Evolutionary conservation across 2,329 filamentous ascomycete genomes (phyloP), one percentile per base, ranked within the genome.

Genomic region (Hymenotorrendiella dingleyae): DNA sequence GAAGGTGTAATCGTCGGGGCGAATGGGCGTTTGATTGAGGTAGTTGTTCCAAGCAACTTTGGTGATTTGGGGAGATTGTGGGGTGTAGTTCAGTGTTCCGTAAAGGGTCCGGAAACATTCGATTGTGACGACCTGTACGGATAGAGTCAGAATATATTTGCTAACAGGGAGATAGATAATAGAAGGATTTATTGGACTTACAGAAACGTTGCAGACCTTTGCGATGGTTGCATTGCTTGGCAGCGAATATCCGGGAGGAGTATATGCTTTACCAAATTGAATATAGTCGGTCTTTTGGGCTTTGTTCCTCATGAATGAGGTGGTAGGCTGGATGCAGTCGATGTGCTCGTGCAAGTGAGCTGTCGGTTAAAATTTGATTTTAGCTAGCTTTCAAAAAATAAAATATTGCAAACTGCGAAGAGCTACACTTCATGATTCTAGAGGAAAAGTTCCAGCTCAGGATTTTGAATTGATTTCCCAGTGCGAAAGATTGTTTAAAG

Each of bases 161-260:
- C n/a, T n/a, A n/a, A n/a, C n/a, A n/a, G n/a, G n/a, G n/a, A n/a
- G n/a, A n/a, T n/a, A n/a, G n/a, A n/a, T n/a, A n/a, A n/a, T n/a
- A n/a, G n/a, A n/a, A n/a, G n/a, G n/a, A n/a, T n/a, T n/a, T n/a
- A n/a, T n/a, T n/a, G n/a, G n/a, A n/a, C n/a, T n/a, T n/a, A n/a
- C n/a, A n/a, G n/a, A n/a, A 10, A 48, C 36, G 19, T 96, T 58
- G 89, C 91, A 68, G 89, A 97, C 67, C 38, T 45, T 40, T 4
- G 45, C 29, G 21, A 53, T 42, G 16, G 49, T 57, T 6, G 54
- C 39, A 42, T 60, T 56, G 12, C 45, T 60, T 43, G 53, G 54
- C 52, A 39, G 55, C 41, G 43, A 52, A 29, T 59, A 64, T 47
- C 43, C 53, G 48, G 53, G 40, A 50, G 63, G 45, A 41, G 54